Conservation (phyloP, 441 rosid genomes). For the California macrophylla region DNA sequence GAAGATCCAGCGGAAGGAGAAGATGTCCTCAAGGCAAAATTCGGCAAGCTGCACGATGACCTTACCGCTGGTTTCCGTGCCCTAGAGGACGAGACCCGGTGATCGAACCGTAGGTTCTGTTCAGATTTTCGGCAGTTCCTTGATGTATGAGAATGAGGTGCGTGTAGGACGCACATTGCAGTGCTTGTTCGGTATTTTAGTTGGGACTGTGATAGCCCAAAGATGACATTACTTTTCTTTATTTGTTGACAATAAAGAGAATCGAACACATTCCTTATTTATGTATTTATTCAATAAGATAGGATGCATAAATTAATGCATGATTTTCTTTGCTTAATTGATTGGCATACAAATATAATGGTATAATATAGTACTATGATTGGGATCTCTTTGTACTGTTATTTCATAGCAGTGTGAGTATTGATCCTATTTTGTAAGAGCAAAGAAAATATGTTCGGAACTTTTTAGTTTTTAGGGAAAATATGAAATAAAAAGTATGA, state of each 20-base stretch:
- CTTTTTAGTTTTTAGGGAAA: too few species aligned
- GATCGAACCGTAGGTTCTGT: slow-evolving; percentile 20
- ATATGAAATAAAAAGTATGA: too few species aligned
- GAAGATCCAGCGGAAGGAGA: slow-evolving; percentile 99
- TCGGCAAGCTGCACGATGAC: slow-evolving; percentile 78
- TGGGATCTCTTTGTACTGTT: too few species aligned
- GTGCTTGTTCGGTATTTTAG: slow-evolving; percentile 16
- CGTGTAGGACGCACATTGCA: slow-evolving; percentile 17
- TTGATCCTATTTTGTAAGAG: too few species aligned
- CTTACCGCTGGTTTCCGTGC: slow-evolving; percentile 90
- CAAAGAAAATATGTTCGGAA: too few species aligned
- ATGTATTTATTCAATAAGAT: slow-evolving; percentile 30
- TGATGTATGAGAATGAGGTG: slow-evolving; percentile 8
- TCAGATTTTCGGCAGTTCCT: not conserved
- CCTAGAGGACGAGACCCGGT: slow-evolving; percentile 88
- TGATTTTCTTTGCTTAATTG: not conserved
- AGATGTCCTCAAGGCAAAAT: slow-evolving; percentile 71
- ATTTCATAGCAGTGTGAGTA: too few species aligned
- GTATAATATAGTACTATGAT: too few species aligned
- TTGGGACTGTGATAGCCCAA: slow-evolving; percentile 10
- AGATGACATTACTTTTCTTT: not conserved
- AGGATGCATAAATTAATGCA: too few species aligned
- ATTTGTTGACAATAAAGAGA: slow-evolving; percentile 11
- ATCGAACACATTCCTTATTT: slow-evolving; percentile 6
- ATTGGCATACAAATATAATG: too few species aligned